These are phyloP conservation scores for Cicer bijugum DNA, from an alignment of 306 rosid genomes.

Conservation along the genomic window DNA sequence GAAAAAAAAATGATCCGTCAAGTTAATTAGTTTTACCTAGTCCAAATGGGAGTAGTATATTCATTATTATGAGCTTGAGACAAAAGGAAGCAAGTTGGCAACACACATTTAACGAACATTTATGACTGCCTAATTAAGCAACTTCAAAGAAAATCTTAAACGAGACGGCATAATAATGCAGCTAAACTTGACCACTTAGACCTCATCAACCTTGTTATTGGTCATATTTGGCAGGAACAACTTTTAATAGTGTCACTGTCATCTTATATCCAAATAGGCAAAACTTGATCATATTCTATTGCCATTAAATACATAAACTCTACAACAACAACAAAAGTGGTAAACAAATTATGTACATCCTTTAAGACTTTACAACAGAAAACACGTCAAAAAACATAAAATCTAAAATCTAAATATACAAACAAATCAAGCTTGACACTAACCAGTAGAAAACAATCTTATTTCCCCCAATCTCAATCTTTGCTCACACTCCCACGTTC, in stretches of 20 bases:
- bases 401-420: conserved; percentile 44
- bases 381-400: conserved; percentile 38
- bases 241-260: conserved; percentile 20
- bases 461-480: conserved; percentile 38
- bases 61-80: too few species aligned
- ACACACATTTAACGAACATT: too few species aligned
- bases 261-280: conserved; percentile 4
- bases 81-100: too few species aligned
- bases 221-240: neutral
- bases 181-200: too few species aligned
- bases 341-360: conserved; percentile 49
- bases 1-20: too few species aligned
- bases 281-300: conserved; percentile 33
- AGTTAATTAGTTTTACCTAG: too few species aligned
- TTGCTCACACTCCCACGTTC: conserved; percentile 36
- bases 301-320: conserved; percentile 22
- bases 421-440: conserved; percentile 43
- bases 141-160: neutral
- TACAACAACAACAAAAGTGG: conserved; percentile 9
- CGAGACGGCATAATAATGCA: neutral
- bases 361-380: conserved; percentile 52
- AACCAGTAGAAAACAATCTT: conserved; percentile 43
- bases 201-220: neutral
- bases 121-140: neutral
- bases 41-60: too few species aligned